Percentiles rank a stretch among this genome's conserved stretches.
phyloP scores from a whole-genome alignment of 257 asterid species.

The Ballota nigra region DNA sequence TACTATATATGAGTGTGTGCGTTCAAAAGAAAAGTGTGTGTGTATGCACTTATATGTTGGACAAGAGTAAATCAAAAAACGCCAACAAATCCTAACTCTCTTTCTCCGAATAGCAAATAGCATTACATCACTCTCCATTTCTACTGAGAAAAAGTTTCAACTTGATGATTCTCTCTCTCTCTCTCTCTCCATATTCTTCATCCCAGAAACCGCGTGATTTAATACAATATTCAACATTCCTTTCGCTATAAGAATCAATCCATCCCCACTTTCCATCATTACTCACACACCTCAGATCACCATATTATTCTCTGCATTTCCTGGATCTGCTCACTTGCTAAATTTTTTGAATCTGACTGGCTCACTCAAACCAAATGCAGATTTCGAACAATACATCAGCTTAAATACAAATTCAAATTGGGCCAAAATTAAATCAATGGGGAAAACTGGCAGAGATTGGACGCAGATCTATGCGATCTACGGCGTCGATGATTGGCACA shows the following conservation, averaged over 20 bases:
- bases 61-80: no score
- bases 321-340: conserved; percentile 30
- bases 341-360: not conserved
- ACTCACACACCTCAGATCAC: conserved; percentile 35
- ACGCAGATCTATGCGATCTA: conserved; percentile 95
- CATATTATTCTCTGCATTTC: conserved; percentile 37
- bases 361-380: not conserved
- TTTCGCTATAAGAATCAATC: conserved; percentile 23
- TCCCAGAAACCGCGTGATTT: conserved; percentile 47
- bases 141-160: not conserved
- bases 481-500: conserved; percentile 89
- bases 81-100: no score
- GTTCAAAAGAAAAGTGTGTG: no score
- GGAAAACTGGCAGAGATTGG: conserved; percentile 82
- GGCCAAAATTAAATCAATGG: conserved; percentile 35
- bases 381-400: not conserved
- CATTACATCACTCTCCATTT: no score
- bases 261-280: not conserved
- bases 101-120: no score
- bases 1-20: no score
- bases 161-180: not conserved
- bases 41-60: no score
- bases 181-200: not conserved
- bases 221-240: conserved; percentile 19
- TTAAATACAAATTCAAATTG: not conserved